Evolutionary conservation across 805 yeast species (phyloP), one percentile per base, ranked within the genome.

Genomic region (Yamadazyma sp.): DNA sequence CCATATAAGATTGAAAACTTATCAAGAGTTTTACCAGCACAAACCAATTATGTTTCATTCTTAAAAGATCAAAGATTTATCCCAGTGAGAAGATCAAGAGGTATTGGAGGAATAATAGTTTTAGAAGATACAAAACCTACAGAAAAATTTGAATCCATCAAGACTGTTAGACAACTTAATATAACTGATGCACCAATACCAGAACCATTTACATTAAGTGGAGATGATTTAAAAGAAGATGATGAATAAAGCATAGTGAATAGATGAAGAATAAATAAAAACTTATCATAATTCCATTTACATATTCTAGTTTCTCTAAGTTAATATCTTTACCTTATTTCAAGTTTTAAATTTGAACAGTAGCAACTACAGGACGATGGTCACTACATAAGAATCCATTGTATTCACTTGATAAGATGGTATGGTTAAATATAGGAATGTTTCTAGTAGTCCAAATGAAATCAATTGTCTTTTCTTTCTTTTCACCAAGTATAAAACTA

Each of bases 1-100:
- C 82, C 88, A 18, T 87, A 76, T 60, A 76, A 77, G 55, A 67
- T 93, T 38, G 72, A 72, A 23, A 93, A 93, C 56, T 68, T 91
- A 74, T 74, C 93, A 9, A 78, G 98, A 52, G 95, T 93, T 2
- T 68, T 93, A 36, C 98, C 98, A 11, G 76, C 81, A 29, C 98
- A 93, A 64, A 70, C 89, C 39, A 82, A 81, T 59, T 86, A 80
- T 62, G 77, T 93, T 34, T 73, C 95, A 4, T 88, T 91, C 55
- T 60, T 70, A 24, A 82, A 82, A 52, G 83, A 78, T 37, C 82
- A 76, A 31, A 74, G 95, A 53, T 91, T 82, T 59, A 75, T 70
- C 22, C 97, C 98, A 4, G 82, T 88, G 7, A 81, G 94, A 58
- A 82, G 80, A 55, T 79, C 78, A 56, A 80, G 66, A 76, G 86